A percentile compares a stretch with the other conserved stretches of the same genome.
phyloP scores from a whole-genome alignment of 2,329 filamentous ascomycete genomes.

The Simplicillium sp. region DNA sequence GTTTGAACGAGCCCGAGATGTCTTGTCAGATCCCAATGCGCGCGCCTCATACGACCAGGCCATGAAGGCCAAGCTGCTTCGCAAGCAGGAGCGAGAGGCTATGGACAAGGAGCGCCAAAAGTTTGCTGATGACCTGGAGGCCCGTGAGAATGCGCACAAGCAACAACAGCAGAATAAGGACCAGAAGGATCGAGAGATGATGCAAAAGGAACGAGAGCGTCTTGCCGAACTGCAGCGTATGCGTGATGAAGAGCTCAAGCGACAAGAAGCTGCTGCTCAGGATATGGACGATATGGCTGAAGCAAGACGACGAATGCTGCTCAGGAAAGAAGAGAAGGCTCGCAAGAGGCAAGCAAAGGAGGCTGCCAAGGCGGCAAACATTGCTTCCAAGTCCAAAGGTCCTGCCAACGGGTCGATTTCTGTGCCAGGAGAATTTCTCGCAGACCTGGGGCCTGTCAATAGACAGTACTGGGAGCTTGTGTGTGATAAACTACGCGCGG shows the following conservation, averaged over 20 bases:
- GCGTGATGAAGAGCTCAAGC: slow-evolving; percentile 24
- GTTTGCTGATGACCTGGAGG: slow-evolving; percentile 82
- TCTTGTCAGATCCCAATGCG: slow-evolving; percentile 62
- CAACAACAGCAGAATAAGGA: slow-evolving; percentile 42
- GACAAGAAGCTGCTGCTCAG: slow-evolving; percentile 25
- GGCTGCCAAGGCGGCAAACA: slow-evolving; percentile 16
- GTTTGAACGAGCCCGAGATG: slow-evolving; percentile 76
- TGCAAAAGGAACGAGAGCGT: slow-evolving; percentile 26
- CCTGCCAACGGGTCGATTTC: slow-evolving; percentile 23
- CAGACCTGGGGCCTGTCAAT: slow-evolving; percentile 17
- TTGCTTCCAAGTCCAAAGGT: slow-evolving; percentile 12
- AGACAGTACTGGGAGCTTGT: slow-evolving; percentile 29
- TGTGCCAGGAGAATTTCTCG: slow-evolving; percentile 25
- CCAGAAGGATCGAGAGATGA: slow-evolving; percentile 20
- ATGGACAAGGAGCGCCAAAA: slow-evolving; percentile 64
- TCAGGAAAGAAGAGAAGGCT: slow-evolving; percentile 30
- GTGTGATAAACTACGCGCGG: slow-evolving; percentile 29
- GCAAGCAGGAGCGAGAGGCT: slow-evolving; percentile 59
- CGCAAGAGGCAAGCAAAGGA: slow-evolving; percentile 26
- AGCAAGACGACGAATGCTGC: slow-evolving; percentile 24
- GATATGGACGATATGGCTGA: slow-evolving; percentile 28
- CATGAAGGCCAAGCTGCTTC: slow-evolving; percentile 60
- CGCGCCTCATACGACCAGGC: slow-evolving; percentile 72
- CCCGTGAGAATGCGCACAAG: slow-evolving; percentile 58
- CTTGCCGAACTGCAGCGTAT: slow-evolving; percentile 26